Percentiles rank a stretch among this genome's conserved stretches.
These are phyloP conservation scores for Kwoniella sp. DNA, from an alignment of 768 basidiomycete species.

Conservation along the genomic window DNA sequence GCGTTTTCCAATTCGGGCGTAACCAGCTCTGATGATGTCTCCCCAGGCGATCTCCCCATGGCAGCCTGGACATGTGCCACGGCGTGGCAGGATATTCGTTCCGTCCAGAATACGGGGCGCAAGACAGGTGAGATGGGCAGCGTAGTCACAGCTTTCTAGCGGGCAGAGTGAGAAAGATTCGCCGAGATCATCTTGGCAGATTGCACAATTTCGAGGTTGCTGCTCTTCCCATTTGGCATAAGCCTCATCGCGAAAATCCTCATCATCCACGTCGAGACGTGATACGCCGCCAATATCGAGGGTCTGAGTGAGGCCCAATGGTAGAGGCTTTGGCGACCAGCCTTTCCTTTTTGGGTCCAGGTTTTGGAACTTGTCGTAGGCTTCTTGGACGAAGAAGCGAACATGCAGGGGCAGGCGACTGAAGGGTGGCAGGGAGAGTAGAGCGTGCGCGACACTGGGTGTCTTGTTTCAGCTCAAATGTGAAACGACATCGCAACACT, in stretches of 20 bases:
- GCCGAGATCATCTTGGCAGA: constrained; percentile 26
- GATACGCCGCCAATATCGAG: constrained; percentile 50
- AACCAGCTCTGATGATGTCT: constrained; percentile 53
- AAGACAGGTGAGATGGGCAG: constrained; percentile 51
- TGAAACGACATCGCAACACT: too few relatives aligned
- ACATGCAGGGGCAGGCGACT: constrained; percentile 72
- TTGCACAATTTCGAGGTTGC: constrained; percentile 22
- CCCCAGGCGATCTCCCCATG: constrained; percentile 43
- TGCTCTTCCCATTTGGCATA: constrained; percentile 42
- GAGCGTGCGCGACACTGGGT: constrained; percentile 63
- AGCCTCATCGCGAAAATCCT: constrained; percentile 31
- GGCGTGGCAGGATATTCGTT: constrained; percentile 45
- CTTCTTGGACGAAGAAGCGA: constrained; percentile 71
- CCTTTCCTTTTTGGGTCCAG: constrained; percentile 15
- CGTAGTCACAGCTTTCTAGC: constrained; percentile 14
- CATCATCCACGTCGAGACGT: constrained; percentile 53
- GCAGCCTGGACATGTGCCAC: constrained; percentile 53
- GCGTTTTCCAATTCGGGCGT: constrained; percentile 45
- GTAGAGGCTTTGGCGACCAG: constrained; percentile 23
- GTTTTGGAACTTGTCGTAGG: constrained; percentile 62
- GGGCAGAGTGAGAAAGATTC: constrained; percentile 55
- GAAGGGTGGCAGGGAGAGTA: constrained; percentile 70
- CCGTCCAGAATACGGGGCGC: constrained; percentile 37
- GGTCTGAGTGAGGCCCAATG: constrained; percentile 18
- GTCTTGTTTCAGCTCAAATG: too few relatives aligned